These are phyloP conservation scores for Phytophthora fragariaefolia DNA, from an alignment of 352 stramenopile genomes.

Conservation along the genomic window DNA sequence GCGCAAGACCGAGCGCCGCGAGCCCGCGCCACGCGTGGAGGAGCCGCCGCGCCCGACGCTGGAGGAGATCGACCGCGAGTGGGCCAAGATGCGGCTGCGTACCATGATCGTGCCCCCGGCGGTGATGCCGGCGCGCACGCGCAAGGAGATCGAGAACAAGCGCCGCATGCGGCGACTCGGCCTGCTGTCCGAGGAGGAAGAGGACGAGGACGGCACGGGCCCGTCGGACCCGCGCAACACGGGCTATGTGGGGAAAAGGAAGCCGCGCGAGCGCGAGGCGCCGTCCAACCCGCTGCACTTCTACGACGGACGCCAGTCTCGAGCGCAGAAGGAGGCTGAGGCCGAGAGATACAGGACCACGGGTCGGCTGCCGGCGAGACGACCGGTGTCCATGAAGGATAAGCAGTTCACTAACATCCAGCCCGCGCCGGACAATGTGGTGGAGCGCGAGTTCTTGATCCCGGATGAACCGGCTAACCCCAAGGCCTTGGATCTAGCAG, in stretches of 20 bases:
- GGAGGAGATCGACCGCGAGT: constrained; percentile 52
- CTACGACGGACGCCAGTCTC: constrained; percentile 26
- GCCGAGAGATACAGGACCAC: constrained; percentile 21
- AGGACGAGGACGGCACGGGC: constrained; percentile 19
- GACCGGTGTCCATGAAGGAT: constrained; percentile 52
- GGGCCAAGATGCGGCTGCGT: constrained; percentile 50
- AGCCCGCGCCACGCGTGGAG: constrained; percentile 13
- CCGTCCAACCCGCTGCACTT: constrained; percentile 26
- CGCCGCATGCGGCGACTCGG: constrained; percentile 65
- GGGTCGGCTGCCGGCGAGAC: constrained; percentile 35
- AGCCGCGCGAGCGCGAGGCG: constrained; percentile 10
- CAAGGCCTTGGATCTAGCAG: constrained; percentile 74
- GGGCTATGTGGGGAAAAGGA: constrained; percentile 28
- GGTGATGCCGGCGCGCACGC: constrained; percentile 44
- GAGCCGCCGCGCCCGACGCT: constrained; percentile 31
- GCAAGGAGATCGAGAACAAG: constrained; percentile 66
- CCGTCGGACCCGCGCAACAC: constrained; percentile 34
- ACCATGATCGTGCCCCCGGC: constrained; percentile 42
- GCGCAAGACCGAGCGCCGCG: constrained; percentile 14
- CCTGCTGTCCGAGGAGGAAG: constrained; percentile 53
- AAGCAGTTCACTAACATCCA: constrained; percentile 81
- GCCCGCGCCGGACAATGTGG: constrained; percentile 62
- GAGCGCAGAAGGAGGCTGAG: constrained; percentile 25
- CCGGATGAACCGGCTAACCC: constrained; percentile 74
- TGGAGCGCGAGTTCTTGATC: constrained; percentile 76